phyloP scores from a whole-genome alignment of 306 rosid genomes.

The Carpinus viminea region DNA sequence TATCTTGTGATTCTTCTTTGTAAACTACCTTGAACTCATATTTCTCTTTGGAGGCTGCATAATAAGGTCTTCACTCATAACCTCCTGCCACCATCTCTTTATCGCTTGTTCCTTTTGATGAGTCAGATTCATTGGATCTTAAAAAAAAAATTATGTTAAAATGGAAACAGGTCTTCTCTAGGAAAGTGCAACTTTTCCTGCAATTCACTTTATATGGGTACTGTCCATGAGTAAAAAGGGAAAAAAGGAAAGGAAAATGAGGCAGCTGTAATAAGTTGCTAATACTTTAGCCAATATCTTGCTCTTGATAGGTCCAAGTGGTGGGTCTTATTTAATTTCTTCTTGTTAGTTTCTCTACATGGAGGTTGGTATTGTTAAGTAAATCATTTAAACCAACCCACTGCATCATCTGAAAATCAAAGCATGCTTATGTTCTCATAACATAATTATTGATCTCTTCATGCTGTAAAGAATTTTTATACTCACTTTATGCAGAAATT shows the following conservation, averaged over 20 bases:
- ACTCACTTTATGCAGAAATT: background rate
- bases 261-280: background rate
- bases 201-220: background rate
- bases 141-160: too few species aligned
- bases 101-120: background rate
- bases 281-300: background rate
- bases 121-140: background rate
- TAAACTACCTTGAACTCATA: background rate
- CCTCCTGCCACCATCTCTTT: background rate
- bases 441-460: background rate
- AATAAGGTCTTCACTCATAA: background rate
- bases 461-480: background rate
- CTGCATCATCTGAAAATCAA: background rate
- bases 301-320: background rate
- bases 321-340: background rate
- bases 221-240: background rate
- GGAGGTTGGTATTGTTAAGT: background rate
- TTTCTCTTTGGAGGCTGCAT: background rate
- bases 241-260: background rate
- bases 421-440: background rate
- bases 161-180: background rate
- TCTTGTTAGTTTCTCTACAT: background rate
- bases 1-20: background rate
- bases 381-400: background rate
- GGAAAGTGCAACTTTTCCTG: background rate